Evolutionary conservation across 1,139 yeast genomes (phyloP).

Genomic region (Yamadazyma jaroonii): DNA sequence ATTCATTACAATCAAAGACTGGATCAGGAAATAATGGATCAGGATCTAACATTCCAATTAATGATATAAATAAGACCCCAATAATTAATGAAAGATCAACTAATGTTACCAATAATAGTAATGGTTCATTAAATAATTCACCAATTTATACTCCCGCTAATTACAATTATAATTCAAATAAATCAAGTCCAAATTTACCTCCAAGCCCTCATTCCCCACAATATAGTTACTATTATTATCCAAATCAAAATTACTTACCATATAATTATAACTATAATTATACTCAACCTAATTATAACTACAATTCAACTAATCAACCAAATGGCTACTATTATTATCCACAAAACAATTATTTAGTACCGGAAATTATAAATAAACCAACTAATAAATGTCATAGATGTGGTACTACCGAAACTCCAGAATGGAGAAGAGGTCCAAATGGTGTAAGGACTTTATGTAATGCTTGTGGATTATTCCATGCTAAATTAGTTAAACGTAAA

Average conservation of each 20-base stretch:
- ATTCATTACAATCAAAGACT: not conserved
- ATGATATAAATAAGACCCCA: conserved; percentile 15
- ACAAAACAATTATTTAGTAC: conserved; percentile 21
- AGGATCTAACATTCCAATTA: conserved; percentile 7
- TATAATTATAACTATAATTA: not conserved
- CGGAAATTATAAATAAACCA: conserved; percentile 38
- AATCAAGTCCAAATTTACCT: not conserved
- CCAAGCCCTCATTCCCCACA: conserved; percentile 2
- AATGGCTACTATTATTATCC: conserved; percentile 1
- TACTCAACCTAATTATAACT: not conserved
- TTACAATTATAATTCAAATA: not conserved
- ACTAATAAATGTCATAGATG: conserved; percentile 47
- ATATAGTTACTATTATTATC: conserved; percentile 1
- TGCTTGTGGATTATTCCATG: conserved; percentile 85
- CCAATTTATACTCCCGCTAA: conserved; percentile 11
- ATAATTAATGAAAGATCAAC: conserved; percentile 2
- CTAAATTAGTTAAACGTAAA: conserved; percentile 64
- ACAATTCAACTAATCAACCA: not conserved
- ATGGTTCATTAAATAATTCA: conserved; percentile 10
- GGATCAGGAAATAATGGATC: conserved; percentile 2
- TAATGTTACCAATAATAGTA: too few relatives aligned
- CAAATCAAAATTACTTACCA: not conserved
- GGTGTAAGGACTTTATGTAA: conserved; percentile 85
- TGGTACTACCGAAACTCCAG: conserved; percentile 82
- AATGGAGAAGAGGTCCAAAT: conserved; percentile 88